Evolutionary conservation across 495 filamentous ascomycete genomes (phyloP), one percentile per base, ranked within the genome.

Genomic region (Lophiostoma macrostomum): DNA sequence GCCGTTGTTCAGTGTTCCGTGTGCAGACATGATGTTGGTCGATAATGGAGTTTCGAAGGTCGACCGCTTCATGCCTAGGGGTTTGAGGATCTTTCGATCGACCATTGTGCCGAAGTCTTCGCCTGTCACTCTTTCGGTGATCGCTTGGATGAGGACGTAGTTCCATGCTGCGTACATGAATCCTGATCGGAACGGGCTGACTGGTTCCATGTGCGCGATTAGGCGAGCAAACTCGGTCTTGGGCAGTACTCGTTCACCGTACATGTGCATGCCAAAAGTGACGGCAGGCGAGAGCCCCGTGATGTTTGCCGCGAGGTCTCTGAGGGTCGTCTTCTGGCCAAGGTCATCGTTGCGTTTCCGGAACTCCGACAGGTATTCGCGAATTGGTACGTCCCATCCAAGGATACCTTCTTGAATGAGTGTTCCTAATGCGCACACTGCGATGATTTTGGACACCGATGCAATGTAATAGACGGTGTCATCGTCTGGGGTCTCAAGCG

Each of bases 391-490:
- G 27, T 44, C 32, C 52, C 71, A 69, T 13, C 34, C 7, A 8
- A 69, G 37, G 19, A 55, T 56, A 3, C 50, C 49, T 28, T 72
- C 63, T 5, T 60, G 51, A 13, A 72, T 67, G n/a, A 74, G 34
- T 11, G 69, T 68, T 0, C 57, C 70, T 4, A 73, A 45, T 1
- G 65, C 58, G 7, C 64, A 57, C 24, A 66, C 63, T 5, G 66
- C 67, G 34, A 75, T 61, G 19, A 67, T 62, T 45, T 75, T 72
- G 1, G 67, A 66, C 32, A 71, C 63, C 3, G 69, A 70, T 1
- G 67, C 72, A 43, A 74, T 63, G 29, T 67, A 53, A 42, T 74
- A 71, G 1, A 64, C 53, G 0, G 70, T 71, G 31, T 73, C 56
- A 4, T 56, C n/a, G 29, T 71, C 40, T 38, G 49, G 38, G 4